Conservation (phyloP, 768 basidiomycete species). For the Suillus americanus region DNA sequence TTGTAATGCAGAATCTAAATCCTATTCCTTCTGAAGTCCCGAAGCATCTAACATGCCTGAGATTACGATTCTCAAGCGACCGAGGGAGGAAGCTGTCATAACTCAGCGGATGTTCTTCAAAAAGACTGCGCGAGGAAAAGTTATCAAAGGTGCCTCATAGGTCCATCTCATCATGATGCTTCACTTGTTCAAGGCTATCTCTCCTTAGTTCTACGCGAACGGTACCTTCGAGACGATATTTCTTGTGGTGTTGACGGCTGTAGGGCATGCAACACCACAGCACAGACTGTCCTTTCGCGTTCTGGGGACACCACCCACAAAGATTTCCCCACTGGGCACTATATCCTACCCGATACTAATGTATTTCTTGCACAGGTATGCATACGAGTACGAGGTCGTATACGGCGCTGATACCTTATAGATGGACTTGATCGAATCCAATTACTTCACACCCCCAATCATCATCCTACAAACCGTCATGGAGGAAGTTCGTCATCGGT, state of each 20-base stretch:
- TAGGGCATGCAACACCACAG: slow-evolving; percentile 49
- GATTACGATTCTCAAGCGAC: slow-evolving; percentile 74
- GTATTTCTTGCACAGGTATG: slow-evolving; percentile 86
- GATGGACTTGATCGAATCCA: slow-evolving; percentile 93
- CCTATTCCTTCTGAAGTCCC: neutral
- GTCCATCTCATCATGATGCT: neutral
- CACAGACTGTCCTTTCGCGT: slow-evolving; percentile 52
- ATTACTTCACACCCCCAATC: slow-evolving; percentile 72
- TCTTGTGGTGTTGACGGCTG: slow-evolving; percentile 69
- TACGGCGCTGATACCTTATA: slow-evolving; percentile 29
- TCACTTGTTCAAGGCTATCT: neutral
- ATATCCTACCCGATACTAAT: slow-evolving; percentile 91
- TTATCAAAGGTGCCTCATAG: slow-evolving; percentile 86
- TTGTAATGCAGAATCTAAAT: neutral
- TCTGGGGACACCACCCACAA: slow-evolving; percentile 59
- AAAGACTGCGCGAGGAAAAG: slow-evolving; percentile 92
- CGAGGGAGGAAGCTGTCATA: slow-evolving; percentile 42
- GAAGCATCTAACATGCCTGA: slow-evolving; percentile 38
- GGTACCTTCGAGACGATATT: slow-evolving; percentile 92
- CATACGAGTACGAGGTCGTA: neutral
- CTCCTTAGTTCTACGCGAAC: slow-evolving; percentile 61
- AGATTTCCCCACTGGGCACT: slow-evolving; percentile 67
- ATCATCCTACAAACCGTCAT: slow-evolving; percentile 94
- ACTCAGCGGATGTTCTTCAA: slow-evolving; percentile 89
- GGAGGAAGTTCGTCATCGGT: slow-evolving; percentile 94